Evolutionary conservation across 257 asterid species (phyloP).

Genomic region (Jacaranda copaia): DNA sequence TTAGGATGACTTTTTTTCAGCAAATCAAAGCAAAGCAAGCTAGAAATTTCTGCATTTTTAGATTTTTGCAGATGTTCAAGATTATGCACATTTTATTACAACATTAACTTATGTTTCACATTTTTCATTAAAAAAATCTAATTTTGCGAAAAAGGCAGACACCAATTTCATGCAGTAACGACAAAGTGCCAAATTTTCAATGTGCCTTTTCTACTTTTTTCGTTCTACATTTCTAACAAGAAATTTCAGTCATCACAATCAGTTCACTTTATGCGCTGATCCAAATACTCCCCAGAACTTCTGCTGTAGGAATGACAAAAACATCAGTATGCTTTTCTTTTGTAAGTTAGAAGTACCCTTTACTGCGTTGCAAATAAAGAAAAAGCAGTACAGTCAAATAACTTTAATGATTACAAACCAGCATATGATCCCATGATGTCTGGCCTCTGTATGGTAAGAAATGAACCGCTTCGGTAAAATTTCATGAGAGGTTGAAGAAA

Average conservation of each 20-base stretch:
- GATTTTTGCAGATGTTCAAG: background rate
- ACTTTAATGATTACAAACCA: slow-evolving; percentile 29
- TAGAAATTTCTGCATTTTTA: background rate
- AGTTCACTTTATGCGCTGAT: background rate
- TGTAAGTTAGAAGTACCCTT: slow-evolving; percentile 12
- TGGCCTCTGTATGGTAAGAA: slow-evolving; percentile 54
- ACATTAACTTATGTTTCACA: background rate
- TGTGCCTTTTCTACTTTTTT: background rate
- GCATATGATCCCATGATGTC: slow-evolving; percentile 74
- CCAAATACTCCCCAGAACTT: background rate
- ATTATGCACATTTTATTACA: background rate
- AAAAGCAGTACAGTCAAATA: slow-evolving; percentile 29
- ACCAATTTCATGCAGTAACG: too few relatives aligned
- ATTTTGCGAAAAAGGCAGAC: too few relatives aligned
- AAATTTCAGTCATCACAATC: background rate
- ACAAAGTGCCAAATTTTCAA: too few relatives aligned
- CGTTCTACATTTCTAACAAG: background rate
- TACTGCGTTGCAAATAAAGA: slow-evolving; percentile 8
- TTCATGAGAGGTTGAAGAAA: slow-evolving; percentile 16
- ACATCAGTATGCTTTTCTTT: background rate
- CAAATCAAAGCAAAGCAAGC: background rate
- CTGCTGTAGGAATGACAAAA: background rate
- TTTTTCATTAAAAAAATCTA: background rate
- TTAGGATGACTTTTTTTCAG: slow-evolving; percentile 22
- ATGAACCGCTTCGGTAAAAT: slow-evolving; percentile 32